phyloP scores from a whole-genome alignment of 768 basidiomycete genomes.

The Kockovaella imperatae region DNA sequence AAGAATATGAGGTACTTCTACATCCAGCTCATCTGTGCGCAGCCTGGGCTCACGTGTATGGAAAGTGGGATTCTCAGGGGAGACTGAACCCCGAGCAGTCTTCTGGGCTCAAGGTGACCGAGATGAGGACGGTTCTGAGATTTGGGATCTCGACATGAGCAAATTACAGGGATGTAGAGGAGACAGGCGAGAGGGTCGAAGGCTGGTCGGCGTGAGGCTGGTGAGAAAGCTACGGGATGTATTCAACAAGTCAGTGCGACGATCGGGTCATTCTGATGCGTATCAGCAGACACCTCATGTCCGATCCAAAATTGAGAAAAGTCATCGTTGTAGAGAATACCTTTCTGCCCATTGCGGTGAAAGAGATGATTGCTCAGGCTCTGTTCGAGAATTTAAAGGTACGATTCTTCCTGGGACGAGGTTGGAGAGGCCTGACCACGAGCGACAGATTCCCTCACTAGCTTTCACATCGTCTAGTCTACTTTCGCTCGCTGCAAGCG shows the following conservation, averaged over 20 bases:
- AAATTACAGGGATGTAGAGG: constrained; percentile 15
- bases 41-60: constrained; percentile 79
- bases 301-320: constrained; percentile 91
- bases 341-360: constrained; percentile 72
- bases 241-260: constrained; percentile 63
- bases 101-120: constrained; percentile 49
- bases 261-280: constrained; percentile 5
- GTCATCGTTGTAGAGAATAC: constrained; percentile 89
- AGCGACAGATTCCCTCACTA: constrained; percentile 73
- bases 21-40: not conserved
- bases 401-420: constrained; percentile 10
- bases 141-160: constrained; percentile 37
- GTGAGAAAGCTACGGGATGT: constrained; percentile 65
- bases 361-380: constrained; percentile 75
- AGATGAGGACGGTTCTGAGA: constrained; percentile 10
- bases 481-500: constrained; percentile 73
- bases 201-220: constrained; percentile 61
- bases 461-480: constrained; percentile 87
- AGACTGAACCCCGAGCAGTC: constrained; percentile 82
- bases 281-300: constrained; percentile 67
- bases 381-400: constrained; percentile 88
- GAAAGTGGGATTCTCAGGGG: constrained; percentile 98
- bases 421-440: too few species aligned
- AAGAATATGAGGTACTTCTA: not conserved
- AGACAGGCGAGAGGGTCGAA: constrained; percentile 58